Base-by-base conservation (phyloP, 257 asterid genomes). In the Salvia splendens region DNA sequence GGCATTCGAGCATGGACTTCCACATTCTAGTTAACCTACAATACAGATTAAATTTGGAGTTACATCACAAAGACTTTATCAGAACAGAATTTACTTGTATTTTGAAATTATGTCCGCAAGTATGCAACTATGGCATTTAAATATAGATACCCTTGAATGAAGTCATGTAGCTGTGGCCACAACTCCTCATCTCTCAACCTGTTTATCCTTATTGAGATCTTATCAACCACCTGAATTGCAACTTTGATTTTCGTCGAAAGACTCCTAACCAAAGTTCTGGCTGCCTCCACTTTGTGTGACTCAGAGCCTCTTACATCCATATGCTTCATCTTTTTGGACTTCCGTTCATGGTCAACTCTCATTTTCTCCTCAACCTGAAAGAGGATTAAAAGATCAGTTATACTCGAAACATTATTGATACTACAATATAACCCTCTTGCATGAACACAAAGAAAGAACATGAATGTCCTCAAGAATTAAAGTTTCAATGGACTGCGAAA, bases 1-100 rank as follows among this genome's bases (percentile, higher is more conserved):
- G 98, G 78, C 97, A 89, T 64, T 89, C 95, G 3, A 87, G 95
- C 96, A 86, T 92, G 70, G 86, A 76, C 80, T 83, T 92, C 97
- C 98, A 92, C 98, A 92, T 92, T 79, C 78, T 81, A 54, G 83
- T 64, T 77, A 90, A 71, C 87, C 98, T 90, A 43, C 41, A 70
- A 65, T 2, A 9, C 2, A 41, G 14, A 40, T 5, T 5, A 59
- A 33, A 38, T 63, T 3, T 43, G 11, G 59, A 51, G 61, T 51
- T 47, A 35, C 71, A 54, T 40, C 55, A 30, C 40, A 30, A 24
- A 42, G 1, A n/a, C 28, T 12, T 46, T 36, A 10, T 20, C 5
- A 50, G 12, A 50, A 50, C 8, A 50, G 12, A 50, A 50, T 17
- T 33, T 17, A 7, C 6, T 17, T 50, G 12, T 15, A 49, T 14